Percentiles rank a stretch among this genome's conserved stretches.
phyloP scores from a whole-genome alignment of 2,329 filamentous ascomycete genomes.

The Talaromyces sp. region DNA sequence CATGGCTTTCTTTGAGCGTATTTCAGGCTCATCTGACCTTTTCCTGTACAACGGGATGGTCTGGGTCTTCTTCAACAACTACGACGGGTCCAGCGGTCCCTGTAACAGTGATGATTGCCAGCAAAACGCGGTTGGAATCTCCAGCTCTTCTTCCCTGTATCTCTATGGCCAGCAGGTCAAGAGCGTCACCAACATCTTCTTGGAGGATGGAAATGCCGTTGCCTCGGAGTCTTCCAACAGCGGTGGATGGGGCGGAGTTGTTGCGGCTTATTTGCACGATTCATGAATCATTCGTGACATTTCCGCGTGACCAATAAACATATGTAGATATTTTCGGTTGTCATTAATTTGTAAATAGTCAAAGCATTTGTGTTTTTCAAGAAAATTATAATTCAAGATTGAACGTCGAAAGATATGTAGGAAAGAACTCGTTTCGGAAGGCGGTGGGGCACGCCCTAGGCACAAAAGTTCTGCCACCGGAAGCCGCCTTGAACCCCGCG shows the following conservation, averaged over 20 bases:
- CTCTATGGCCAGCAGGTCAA: conserved; percentile 26
- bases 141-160: conserved; percentile 20
- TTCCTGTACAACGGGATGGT: conserved; percentile 34
- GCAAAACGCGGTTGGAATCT: conserved; percentile 27
- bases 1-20: conserved; percentile 28
- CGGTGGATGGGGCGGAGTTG: conserved; percentile 29
- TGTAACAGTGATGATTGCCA: conserved; percentile 26
- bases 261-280: conserved; percentile 22
- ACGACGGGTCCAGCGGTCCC: conserved; percentile 14
- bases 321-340: neutral
- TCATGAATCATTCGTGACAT: neutral
- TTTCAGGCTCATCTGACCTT: conserved; percentile 24
- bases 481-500: neutral
- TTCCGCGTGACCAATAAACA: neutral
- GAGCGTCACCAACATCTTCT: conserved; percentile 22
- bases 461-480: neutral
- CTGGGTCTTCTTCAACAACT: conserved; percentile 37
- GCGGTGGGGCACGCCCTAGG: neutral
- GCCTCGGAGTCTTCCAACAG: conserved; percentile 22
- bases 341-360: neutral
- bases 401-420: neutral
- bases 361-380: neutral
- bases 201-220: conserved; percentile 17
- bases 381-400: neutral
- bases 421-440: neutral